Evolutionary conservation across 2,329 filamentous ascomycete species (phyloP), one percentile per base, ranked within the genome.

Genomic region (Aschersonia sp.): DNA sequence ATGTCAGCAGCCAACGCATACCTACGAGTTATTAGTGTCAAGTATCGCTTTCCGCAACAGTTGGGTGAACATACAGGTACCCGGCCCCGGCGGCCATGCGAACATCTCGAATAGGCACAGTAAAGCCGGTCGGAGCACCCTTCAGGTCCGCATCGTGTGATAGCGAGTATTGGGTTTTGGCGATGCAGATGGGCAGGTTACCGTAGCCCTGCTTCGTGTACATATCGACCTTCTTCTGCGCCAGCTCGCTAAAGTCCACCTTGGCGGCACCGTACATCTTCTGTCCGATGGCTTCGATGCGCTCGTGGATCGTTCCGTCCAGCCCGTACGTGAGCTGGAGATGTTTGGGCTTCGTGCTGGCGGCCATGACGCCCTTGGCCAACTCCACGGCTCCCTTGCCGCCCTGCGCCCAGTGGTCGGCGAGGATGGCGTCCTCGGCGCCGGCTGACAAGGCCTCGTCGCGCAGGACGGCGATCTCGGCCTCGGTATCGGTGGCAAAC

Each of bases 101-200:
- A 40, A 98, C 91, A 61, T 98, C 92, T 51, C 91, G 75, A 57
- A 98, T 95, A 2, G 92, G 92, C 5, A 98, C 81, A 0, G 87
- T 94, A 67, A 97, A 98, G 50, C 91, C 92, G 4, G 83, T 86
- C 30, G 92, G 92, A 6, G 92, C 92, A 52, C 92, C 92, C 77
- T 98, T 98, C 58, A 97, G 75, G 9, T 85, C 81, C 2, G 91
- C 84, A 64, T 98, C 89, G 66, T 97, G 91, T 50, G 85, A 92
- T 45, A 98, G 75, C 35, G 87, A 94, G 72, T 98, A 98, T 67
- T 98, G 92, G 10, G 92, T 98, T 81, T 98, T 98, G 52, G 92
- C 92, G 54, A 97, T 79, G 65, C 92, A 98, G 61, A 97, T 95
- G 38, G 92, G 92, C 54, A 98, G 72, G 65, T 95, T 88, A 29